Evolutionary conservation across 768 basidiomycete genomes (phyloP).

Genomic region (Kwoniella mangroviensis): DNA sequence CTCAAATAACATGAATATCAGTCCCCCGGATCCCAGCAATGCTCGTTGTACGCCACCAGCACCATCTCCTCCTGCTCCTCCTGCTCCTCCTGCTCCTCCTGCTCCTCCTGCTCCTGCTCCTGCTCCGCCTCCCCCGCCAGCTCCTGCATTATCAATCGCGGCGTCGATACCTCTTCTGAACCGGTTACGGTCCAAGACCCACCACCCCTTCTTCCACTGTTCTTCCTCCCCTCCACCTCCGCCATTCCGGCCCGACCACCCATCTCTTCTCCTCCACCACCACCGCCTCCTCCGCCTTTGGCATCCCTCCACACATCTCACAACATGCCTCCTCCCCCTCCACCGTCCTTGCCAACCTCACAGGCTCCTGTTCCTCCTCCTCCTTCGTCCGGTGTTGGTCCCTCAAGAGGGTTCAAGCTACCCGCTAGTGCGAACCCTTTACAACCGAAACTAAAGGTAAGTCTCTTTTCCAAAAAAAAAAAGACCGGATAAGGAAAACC

Average conservation of each 20-base stretch:
- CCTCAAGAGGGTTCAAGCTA: constrained; percentile 23
- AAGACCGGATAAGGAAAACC: constrained; percentile 1
- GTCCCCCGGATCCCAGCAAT: background rate
- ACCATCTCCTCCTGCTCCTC: constrained; percentile 18
- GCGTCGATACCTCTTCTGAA: constrained; percentile 21
- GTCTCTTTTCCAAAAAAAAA: background rate
- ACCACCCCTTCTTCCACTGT: constrained; percentile 24
- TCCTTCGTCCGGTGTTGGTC: constrained; percentile 33
- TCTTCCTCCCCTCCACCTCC: constrained; percentile 33
- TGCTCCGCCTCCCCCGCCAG: constrained; percentile 32
- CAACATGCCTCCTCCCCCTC: constrained; percentile 26
- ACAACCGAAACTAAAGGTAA: constrained; percentile 42
- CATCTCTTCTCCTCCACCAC: constrained; percentile 6
- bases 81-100: constrained; percentile 33
- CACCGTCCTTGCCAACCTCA: constrained; percentile 7
- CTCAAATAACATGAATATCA: background rate
- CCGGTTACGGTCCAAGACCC: constrained; percentile 4
- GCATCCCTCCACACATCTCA: background rate
- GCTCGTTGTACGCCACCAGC: background rate
- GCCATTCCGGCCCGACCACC: constrained; percentile 20
- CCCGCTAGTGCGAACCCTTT: constrained; percentile 42
- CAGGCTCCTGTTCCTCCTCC: constrained; percentile 42
- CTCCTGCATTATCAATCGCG: constrained; percentile 46
- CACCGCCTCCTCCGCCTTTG: constrained; percentile 7
- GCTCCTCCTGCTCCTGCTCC: constrained; percentile 29